These are phyloP conservation scores for Pulveroboletus sp. DNA, from an alignment of 768 basidiomycete genomes.

Conservation along the genomic window DNA sequence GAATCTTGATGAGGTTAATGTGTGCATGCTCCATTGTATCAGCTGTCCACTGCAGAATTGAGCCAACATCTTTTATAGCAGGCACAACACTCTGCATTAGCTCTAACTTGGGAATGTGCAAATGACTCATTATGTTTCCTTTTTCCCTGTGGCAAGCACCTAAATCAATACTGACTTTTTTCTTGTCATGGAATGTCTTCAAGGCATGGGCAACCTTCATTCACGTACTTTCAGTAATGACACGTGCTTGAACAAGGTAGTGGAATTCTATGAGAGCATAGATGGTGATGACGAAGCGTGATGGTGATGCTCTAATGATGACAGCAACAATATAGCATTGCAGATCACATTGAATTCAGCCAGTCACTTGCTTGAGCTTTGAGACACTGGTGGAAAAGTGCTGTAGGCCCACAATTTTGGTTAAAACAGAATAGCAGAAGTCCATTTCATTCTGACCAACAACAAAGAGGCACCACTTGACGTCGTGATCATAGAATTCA, in stretches of 20 bases:
- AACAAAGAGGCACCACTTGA: not conserved
- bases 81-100: conserved; percentile 33
- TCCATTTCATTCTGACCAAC: not conserved
- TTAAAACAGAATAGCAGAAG: not conserved
- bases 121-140: conserved; percentile 29
- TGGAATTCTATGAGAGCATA: not conserved
- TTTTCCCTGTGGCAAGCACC: conserved; percentile 19
- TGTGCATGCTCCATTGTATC: conserved; percentile 36
- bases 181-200: not conserved
- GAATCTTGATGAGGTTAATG: conserved; percentile 32
- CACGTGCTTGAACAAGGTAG: not conserved
- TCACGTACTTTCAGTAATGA: not conserved
- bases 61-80: conserved; percentile 28
- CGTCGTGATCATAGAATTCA: not conserved
- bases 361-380: not conserved
- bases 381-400: not conserved
- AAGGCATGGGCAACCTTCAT: not conserved
- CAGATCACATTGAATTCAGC: not conserved
- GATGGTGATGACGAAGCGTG: not conserved
- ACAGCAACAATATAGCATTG: not conserved
- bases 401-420: not conserved
- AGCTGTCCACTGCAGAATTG: conserved; percentile 34
- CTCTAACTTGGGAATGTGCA: conserved; percentile 42
- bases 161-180: not conserved
- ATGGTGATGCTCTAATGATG: not conserved